Evolutionary conservation across 495 filamentous ascomycete species (phyloP).

Genomic region (Aspergillus biplanus): DNA sequence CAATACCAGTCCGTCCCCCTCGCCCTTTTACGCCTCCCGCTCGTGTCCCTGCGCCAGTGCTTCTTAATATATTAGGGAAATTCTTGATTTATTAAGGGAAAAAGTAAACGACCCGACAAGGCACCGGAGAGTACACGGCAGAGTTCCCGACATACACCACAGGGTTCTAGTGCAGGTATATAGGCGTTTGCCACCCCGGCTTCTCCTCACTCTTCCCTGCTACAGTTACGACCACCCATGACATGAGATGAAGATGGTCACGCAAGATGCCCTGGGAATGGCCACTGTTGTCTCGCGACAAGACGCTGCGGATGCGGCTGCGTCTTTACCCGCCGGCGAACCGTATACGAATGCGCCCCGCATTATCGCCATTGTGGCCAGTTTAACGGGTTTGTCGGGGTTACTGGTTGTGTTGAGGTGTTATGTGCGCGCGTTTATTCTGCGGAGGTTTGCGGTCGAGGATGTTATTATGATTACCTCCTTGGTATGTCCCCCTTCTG

Average conservation of each 20-base stretch:
- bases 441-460: constrained; percentile 24
- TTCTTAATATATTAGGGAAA: too few relatives aligned
- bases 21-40: too few relatives aligned
- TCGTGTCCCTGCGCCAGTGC: too few relatives aligned
- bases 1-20: too few relatives aligned
- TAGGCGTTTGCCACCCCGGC: too few relatives aligned
- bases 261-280: not conserved
- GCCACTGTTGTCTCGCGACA: not conserved
- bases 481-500: constrained; percentile 15
- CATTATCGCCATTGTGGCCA: constrained; percentile 26
- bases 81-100: too few relatives aligned
- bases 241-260: not conserved
- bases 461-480: constrained; percentile 23
- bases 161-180: too few relatives aligned
- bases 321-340: not conserved
- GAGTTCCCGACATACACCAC: too few relatives aligned
- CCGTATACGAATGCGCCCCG: constrained; percentile 32
- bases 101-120: too few relatives aligned
- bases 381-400: constrained; percentile 20
- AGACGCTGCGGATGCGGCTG: not conserved
- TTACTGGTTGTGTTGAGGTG: constrained; percentile 23
- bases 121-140: too few relatives aligned
- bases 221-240: too few relatives aligned
- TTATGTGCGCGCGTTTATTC: constrained; percentile 24
- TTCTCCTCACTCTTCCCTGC: too few relatives aligned